Evolutionary conservation across 2,329 filamentous ascomycete species (phyloP), one percentile per base, ranked within the genome.

Genomic region (Sporothrix brasiliensis): DNA sequence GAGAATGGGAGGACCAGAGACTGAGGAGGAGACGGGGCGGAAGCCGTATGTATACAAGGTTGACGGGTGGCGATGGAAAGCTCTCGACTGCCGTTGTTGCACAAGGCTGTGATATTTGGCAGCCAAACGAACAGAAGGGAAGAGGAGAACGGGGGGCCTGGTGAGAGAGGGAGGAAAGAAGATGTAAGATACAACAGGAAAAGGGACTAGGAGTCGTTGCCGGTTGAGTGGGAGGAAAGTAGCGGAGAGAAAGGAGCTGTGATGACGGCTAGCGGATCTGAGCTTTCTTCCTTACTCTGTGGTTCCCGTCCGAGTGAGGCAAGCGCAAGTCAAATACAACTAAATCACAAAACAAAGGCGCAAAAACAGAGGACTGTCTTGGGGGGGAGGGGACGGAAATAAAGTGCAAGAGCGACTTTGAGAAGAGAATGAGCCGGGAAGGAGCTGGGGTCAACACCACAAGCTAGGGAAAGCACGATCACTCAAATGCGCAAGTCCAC

Each of bases 211-310:
- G 21, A 39, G 27, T 41, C 19, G 47, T 27, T 60, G 67, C 52
- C 5, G 39, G 41, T 60, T 27, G 41, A n/a, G 52, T 41, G 21
- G 21, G 47, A 30, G 34, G 67, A 53, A 68, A 16, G 67, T 69
- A 47, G 56, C 44, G 52, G 44, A 34, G 72, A 72, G 54, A 52
- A 53, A 34, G 53, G 60, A 34, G 2, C 67, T 34, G 68, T 54
- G 63, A 52, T 66, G 70, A 44, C 66, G 67, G 61, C 69, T 69
- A 68, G 70, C 70, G 69, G 72, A 69, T 68, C 69, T 67, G 65
- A 69, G 67, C 69, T 70, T 63, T 69, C 53, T 52, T 67, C 47
- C 54, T 53, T 50, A 14, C 44, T 47, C 16, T 14, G 39, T 68
- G 41, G 54, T 58, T 34, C 60, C 60, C 49, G 24, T 47, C 53